Evolutionary conservation across 805 yeast species (phyloP), one percentile per base, ranked within the genome.

Genomic region (Clavispora phyllophila): DNA sequence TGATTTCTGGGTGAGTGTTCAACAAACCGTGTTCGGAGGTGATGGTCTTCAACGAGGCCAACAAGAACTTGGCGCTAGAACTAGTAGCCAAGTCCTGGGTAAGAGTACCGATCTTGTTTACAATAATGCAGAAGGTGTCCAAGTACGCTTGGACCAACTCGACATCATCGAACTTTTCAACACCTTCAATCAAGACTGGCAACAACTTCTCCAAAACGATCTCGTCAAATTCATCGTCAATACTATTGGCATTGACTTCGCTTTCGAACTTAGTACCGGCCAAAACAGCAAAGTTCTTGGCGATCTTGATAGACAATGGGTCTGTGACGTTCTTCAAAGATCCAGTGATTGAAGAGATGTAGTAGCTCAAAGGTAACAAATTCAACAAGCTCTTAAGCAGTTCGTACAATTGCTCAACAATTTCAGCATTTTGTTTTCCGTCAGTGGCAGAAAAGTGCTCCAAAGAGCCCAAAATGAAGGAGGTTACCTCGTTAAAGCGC

Each of bases 351-450:
- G 95, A 78, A 14, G 72, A 68, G 23, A 84, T 82, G 59, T 87
- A 90, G 50, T 79, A 76, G 47, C 74, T 74, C 49, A 89, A 76
- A 24, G 98, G 96, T 41, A 91, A 68, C 47, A 88, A 68, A 44
- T 80, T 79, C 45, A 91, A 66, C 48, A 82, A 66, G 50, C 77
- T 78, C 26, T 80, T 77, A 49, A 91, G 69, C 39, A 87, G 62
- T 22, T 69, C 72, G 57, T 79, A 79, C 41, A 82, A 63, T 26
- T 66, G 68, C 34, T 56, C 60, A 15, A 72, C 63, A 19, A 72
- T 63, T 13, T 61, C 60, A 19, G 45, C 46, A 33, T 43, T 44
- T 28, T 44, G 41, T 15, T 45, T 33, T 17, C 33, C 33, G 9
- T 36, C 46, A 19, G 29, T 8, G 36, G 55, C 49, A 19, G 63